Base-by-base conservation (phyloP, 345 rosid species). In the Citrus sinensis region DNA sequence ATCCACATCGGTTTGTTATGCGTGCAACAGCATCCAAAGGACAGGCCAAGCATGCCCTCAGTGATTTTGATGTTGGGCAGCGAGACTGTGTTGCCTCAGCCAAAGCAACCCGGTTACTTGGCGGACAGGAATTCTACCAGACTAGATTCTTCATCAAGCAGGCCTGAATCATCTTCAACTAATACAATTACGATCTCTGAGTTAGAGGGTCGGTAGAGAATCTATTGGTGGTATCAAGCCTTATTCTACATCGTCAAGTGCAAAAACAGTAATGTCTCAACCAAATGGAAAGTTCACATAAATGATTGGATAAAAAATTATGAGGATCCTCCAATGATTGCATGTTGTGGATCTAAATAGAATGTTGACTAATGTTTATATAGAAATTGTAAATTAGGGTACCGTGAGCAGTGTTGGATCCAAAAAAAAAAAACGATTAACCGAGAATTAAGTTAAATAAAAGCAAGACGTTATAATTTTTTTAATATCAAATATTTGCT, bases 21-120 rank as follows among this genome's bases (percentile, higher is more conserved):
- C 19, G 85, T 89, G 60, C 90, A 89, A 39, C 87, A 80, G 3
- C 59, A 35, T 68, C 90, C 84, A 0, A 80, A 85, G 54, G 85
- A 84, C 74, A 82, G 90, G 78, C 90, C 90, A n/a, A 78, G 55
- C 70, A 84, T 89, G 87, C 54, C 84, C 20, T 58, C 80, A 0
- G 88, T 84, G 59, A 82, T 82, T n/a, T 80, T 89, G 67, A 87
- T 87, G 90, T 64, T 89, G 77, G 78, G 86, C 1, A 80, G 90
- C 1, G 86, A 89, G 27, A 68, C 9, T 66, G 14, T 65, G 13
- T 62, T 87, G 85, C 88, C 85, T 3, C 55, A 77, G 4, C 89
- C 88, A 4, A 83, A 83, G 60, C 79, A 82, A 74, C 89, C 90
- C 0, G 90, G 89, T 20, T 87, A 87, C 72, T 42, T 42, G 49